A percentile compares a stretch with the other conserved stretches of the same genome.
Evolutionary conservation across 192 early-diverging fungal species (phyloP).

Genomic region (Podila verticillata): DNA sequence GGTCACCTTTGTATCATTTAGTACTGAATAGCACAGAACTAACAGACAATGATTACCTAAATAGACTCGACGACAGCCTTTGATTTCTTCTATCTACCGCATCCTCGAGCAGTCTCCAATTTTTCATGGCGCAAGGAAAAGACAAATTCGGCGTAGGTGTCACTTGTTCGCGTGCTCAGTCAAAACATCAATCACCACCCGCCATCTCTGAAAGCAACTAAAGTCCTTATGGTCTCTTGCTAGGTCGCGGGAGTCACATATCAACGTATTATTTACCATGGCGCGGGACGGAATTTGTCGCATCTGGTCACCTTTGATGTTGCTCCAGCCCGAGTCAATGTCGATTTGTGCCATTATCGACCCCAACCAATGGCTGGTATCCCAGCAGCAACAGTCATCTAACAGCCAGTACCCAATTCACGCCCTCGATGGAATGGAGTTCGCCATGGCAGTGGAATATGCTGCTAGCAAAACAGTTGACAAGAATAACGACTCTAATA

Average conservation of each 20-base stretch:
- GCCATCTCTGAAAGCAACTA: neutral
- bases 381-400: slow-evolving; percentile 17
- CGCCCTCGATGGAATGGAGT: slow-evolving; percentile 64
- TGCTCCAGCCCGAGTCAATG: slow-evolving; percentile 62
- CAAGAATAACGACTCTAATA: slow-evolving; percentile 49
- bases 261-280: slow-evolving; percentile 70
- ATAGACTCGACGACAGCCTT: slow-evolving; percentile 55
- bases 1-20: neutral
- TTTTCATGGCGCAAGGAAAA: slow-evolving; percentile 72
- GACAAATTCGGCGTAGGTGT: slow-evolving; percentile 34
- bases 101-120: slow-evolving; percentile 66
- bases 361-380: slow-evolving; percentile 66
- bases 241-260: slow-evolving; percentile 16
- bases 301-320: slow-evolving; percentile 71
- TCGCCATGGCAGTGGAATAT: slow-evolving; percentile 55
- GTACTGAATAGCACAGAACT: neutral
- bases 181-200: neutral
- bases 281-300: slow-evolving; percentile 73
- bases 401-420: slow-evolving; percentile 65
- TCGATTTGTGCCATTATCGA: slow-evolving; percentile 77
- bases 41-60: slow-evolving; percentile 8
- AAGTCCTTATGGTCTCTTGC: neutral
- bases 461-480: slow-evolving; percentile 38
- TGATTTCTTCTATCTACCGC: slow-evolving; percentile 66
- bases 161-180: neutral